These are phyloP conservation scores for Mimosa pudica DNA, from an alignment of 306 rosid genomes.

Conservation along the genomic window DNA sequence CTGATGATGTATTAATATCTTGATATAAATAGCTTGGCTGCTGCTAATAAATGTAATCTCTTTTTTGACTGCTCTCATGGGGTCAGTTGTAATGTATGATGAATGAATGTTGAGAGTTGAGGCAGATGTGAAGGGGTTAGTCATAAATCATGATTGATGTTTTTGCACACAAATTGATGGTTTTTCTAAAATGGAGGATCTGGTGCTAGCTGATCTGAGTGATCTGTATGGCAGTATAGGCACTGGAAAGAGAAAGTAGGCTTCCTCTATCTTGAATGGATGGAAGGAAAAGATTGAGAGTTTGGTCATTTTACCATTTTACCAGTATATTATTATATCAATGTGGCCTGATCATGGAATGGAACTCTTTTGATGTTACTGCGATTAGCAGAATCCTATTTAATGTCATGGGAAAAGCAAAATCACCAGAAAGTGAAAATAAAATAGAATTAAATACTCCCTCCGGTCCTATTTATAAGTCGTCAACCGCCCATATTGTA, in stretches of 20 bases:
- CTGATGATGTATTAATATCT: slow-evolving; percentile 45
- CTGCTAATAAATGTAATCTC: slow-evolving; percentile 43
- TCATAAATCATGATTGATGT: not conserved
- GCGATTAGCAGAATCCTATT: slow-evolving; percentile 35
- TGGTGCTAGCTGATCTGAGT: slow-evolving; percentile 4
- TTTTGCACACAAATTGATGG: not conserved
- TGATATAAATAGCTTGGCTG: slow-evolving; percentile 37
- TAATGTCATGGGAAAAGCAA: slow-evolving; percentile 45
- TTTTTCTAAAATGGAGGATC: not conserved
- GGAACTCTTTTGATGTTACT: slow-evolving; percentile 20
- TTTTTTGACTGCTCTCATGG: not conserved
- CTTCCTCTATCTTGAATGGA: slow-evolving; percentile 26
- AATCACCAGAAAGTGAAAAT: slow-evolving; percentile 45
- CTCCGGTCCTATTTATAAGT: no score
- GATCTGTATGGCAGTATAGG: not conserved
- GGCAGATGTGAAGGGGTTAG: not conserved
- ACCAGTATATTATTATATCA: slow-evolving; percentile 14
- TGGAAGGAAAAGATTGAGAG: slow-evolving; percentile 18
- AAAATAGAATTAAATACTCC: not conserved
- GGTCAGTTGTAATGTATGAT: not conserved
- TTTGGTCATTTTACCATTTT: not conserved
- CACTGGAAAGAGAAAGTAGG: slow-evolving; percentile 34
- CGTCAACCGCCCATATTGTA: no score
- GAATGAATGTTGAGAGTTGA: not conserved
- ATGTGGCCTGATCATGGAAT: slow-evolving; percentile 27